Base-by-base conservation (phyloP, 164 flowering plant genomes). In the Santalum album region DNA sequence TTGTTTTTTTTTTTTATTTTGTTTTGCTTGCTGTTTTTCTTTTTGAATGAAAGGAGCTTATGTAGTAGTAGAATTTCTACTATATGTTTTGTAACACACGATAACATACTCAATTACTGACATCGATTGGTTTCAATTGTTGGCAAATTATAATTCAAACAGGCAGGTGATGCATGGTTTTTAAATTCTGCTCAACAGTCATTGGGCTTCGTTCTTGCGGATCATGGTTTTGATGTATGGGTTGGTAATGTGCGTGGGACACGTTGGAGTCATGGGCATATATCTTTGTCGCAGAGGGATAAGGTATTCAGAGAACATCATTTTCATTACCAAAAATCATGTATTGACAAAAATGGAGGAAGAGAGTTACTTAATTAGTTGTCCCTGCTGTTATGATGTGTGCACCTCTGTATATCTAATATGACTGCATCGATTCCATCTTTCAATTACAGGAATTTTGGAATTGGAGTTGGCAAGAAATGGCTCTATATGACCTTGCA, bases 391-490 rank as follows among this genome's bases (percentile, higher is more conserved):
- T n/a, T n/a, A n/a, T n/a, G n/a, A n/a, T n/a, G n/a, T n/a, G n/a
- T n/a, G n/a, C n/a, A n/a, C n/a, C n/a, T n/a, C n/a, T n/a, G n/a
- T n/a, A n/a, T n/a, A n/a, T n/a, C 15, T 42, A 40, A 22, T 51
- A n/a, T 48, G 39, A n/a, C n/a, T n/a, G n/a, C n/a, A n/a, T n/a
- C n/a, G 54, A 35, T 17, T 29, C 14, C 34, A 23, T 57, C 25
- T 22, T 23, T 58, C 20, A 55, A 12, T 61, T 76, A 70, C 72
- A 90, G 99, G 82, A 78, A 7, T 94, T 79, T 62, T 94, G 99
- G 99, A 80, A 94, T 58, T 94, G 97, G 99, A 94, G 97, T 72
- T 90, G 97, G 97, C 79, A 87, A 69, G 99, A 94, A 53, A 53
- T 94, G 62, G 96, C 95, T 57, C 64, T 72, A 11, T 75, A 74